Percentiles rank a stretch among this genome's conserved stretches.
These are phyloP conservation scores for Babesia divergens DNA, from an alignment of 169 alveolate species.

Conservation along the genomic window DNA sequence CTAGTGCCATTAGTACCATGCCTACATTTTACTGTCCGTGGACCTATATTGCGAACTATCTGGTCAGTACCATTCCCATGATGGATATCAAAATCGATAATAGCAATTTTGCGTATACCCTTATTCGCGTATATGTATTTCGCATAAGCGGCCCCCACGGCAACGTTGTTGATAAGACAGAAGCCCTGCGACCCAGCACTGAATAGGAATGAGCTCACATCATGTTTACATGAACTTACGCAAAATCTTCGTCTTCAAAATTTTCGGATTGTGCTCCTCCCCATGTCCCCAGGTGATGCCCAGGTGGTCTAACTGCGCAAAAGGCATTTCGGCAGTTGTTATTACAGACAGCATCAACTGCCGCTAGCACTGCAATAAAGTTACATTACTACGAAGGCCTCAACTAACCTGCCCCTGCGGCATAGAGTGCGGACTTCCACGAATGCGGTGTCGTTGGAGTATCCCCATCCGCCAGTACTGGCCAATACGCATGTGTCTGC, in stretches of 20 bases:
- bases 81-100: constrained; percentile 98
- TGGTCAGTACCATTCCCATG: constrained; percentile 99
- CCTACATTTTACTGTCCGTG: constrained; percentile 56
- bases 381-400: not conserved
- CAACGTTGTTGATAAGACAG: constrained; percentile 95
- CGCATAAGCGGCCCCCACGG: constrained; percentile 97
- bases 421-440: constrained; percentile 87
- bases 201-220: constrained; percentile 28
- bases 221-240: constrained; percentile 56
- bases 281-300: constrained; percentile 97
- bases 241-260: constrained; percentile 76
- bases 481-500: constrained; percentile 67
- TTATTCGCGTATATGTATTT: constrained; percentile 80
- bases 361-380: constrained; percentile 79
- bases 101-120: constrained; percentile 91
- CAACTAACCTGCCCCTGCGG: constrained; percentile 82
- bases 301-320: constrained; percentile 97
- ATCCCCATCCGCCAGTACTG: constrained; percentile 83
- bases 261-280: constrained; percentile 87
- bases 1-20: not conserved
- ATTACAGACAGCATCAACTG: constrained; percentile 88
- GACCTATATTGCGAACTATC: constrained; percentile 83
- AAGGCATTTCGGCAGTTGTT: constrained; percentile 81
- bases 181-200: constrained; percentile 94
- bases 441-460: constrained; percentile 87